These are phyloP conservation scores for Phytopythium kandeliae DNA, from an alignment of 352 stramenopile genomes.

Conservation along the genomic window DNA sequence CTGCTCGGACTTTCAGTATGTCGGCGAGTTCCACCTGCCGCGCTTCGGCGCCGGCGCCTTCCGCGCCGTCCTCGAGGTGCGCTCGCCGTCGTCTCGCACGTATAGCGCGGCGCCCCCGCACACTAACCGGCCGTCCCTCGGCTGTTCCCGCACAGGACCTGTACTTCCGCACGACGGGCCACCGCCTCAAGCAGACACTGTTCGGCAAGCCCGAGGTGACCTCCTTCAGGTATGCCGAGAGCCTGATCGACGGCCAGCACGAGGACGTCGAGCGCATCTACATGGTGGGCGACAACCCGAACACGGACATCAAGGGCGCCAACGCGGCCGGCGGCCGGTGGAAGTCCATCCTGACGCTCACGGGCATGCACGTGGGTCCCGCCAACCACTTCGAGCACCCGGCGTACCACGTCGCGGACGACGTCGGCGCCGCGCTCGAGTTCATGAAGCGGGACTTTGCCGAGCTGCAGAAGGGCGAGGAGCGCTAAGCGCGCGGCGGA, in stretches of 20 bases:
- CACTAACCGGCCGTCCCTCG: background rate
- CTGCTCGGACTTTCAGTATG: constrained; percentile 87
- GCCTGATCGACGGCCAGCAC: constrained; percentile 68
- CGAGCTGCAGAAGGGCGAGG: constrained; percentile 11
- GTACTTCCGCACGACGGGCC: constrained; percentile 76
- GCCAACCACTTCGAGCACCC: constrained; percentile 59
- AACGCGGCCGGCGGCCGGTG: constrained; percentile 68
- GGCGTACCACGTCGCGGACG: constrained; percentile 67
- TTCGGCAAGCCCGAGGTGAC: constrained; percentile 77
- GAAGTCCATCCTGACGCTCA: constrained; percentile 82
- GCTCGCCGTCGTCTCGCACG: constrained; percentile 6
- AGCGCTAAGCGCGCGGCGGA: constrained; percentile 2
- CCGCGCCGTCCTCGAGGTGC: constrained; percentile 57
- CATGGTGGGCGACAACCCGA: constrained; percentile 85
- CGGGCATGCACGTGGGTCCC: constrained; percentile 71
- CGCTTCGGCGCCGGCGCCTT: constrained; percentile 79
- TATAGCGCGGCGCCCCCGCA: no score
- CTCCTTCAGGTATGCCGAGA: constrained; percentile 74
- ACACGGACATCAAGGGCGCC: constrained; percentile 77
- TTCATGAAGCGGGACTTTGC: constrained; percentile 80
- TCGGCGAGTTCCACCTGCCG: constrained; percentile 78
- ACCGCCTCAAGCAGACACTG: constrained; percentile 62
- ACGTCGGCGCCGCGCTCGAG: constrained; percentile 56
- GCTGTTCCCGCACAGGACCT: constrained; percentile 22
- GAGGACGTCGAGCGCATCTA: constrained; percentile 66